Evolutionary conservation across 106 monocot genomes (phyloP), one percentile per base, ranked within the genome.

Genomic region (Dioscorea dumetorum): DNA sequence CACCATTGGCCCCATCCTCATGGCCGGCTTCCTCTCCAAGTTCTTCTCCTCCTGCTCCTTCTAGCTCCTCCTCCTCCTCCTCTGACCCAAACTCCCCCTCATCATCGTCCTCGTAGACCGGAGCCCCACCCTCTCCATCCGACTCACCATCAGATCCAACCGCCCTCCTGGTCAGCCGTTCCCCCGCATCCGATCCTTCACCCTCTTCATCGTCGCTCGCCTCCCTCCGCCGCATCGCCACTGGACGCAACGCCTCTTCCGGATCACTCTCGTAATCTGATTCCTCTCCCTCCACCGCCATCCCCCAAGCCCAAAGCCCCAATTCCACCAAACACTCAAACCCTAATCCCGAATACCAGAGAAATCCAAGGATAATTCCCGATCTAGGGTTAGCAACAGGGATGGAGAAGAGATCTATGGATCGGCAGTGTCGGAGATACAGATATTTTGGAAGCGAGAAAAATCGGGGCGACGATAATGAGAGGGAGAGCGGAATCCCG

Each of bases 141-240:
- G 61, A 76, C 14, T 68, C 68, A 22, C 56, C 60, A 16, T 67
- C 68, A 10, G 67, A 67, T 60, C 58, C 74, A 41, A 67, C 19
- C 33, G 5, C 57, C 58, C 11, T 58, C 68, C 68, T 49, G 6
- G 24, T 28, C 48, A 35, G 8, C 64, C n/a, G 4, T 60, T 24
- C 60, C 16, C 49, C 63, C 10, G 15, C 58, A 33, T 63, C 73
- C 35, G 64, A 73, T 28, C 66, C 65, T 32, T 60, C 67, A 21
- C 15, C 75, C 5, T 34, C 75, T 62, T 76, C 76, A 35, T 76
- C 76, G 76, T 76, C 76, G 76, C 76, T 76, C 21, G 76, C 76
- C 63, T 76, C 76, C 51, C 76, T 18, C 41, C 76, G 19, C 11
- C 76, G 61, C 76, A 76, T 70, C 54, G 62, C 62, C 20, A 51